Conservation (phyloP, 345 rosid genomes). For the Eucalyptus brandiana region DNA sequence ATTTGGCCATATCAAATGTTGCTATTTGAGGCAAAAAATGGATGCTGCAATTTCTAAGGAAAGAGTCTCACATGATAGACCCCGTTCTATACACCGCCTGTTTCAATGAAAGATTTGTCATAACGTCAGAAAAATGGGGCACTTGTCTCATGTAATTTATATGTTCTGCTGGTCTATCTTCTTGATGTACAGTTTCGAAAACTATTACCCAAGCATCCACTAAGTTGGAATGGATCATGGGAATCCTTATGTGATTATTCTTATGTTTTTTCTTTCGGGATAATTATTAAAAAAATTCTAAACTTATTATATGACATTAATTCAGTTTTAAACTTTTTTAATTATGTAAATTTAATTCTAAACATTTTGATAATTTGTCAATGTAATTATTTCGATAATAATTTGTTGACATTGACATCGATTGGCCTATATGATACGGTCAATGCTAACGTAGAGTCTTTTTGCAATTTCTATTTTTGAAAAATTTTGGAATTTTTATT, state of each 20-base stretch:
- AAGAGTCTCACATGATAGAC: background rate
- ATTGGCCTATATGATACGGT: background rate
- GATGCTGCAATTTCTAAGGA: background rate
- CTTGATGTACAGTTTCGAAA: background rate
- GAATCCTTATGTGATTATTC: background rate
- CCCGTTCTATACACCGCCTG: background rate
- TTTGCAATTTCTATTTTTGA: background rate
- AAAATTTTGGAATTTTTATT: background rate
- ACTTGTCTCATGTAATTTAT: background rate
- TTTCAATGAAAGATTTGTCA: background rate
- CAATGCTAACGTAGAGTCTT: accelerated
- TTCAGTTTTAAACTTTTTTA: background rate
- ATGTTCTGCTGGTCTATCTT: background rate
- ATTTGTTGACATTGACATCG: accelerated
- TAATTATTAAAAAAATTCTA: background rate
- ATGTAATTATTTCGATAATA: accelerated
- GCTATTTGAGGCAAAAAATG: background rate
- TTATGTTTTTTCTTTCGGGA: background rate
- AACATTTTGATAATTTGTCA: background rate
- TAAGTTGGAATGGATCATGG: background rate
- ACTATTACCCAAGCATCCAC: background rate
- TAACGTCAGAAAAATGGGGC: background rate
- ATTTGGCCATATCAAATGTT: background rate
- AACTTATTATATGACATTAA: background rate
- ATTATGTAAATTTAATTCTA: background rate